Evolutionary conservation across 805 yeast genomes (phyloP), one percentile per base, ranked within the genome.

Genomic region (Candida gorgasii): DNA sequence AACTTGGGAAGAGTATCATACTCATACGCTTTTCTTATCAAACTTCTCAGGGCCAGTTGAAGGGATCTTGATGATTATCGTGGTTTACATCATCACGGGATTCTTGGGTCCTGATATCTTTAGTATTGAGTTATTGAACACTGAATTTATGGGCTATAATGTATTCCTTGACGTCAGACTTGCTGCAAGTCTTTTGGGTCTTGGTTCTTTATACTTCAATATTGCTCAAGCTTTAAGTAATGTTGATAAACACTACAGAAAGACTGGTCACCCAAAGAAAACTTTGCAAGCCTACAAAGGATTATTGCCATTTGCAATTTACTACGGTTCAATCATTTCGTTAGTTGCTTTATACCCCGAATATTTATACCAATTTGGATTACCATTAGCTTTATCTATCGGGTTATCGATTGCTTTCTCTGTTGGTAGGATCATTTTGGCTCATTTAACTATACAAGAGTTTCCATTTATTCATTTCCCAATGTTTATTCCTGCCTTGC

Each of bases 1-100:
- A 28, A 90, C 97, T 0, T 90, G 97, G 97, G 98, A 90, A 65
- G 97, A 89, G 59, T 90, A 79, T 61, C 92, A 89, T 59, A 90
- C 97, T 0, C 95, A 89, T 54, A 82, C 80, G 36, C 69, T 90
- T 39, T 90, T 75, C 61, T 69, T 90, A 40, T 80, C 92, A 26
- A 82, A 76, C 48, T 81, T 88, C 54, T 85, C 95, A 11, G 98
- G 98, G 0, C 98, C 98, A 0, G 97, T 92, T 3, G 98, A 90
- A 63, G 98, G 98, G 2, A 86, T 90, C 20, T 58, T 89, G 49
- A 72, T 84, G 65, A 69, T 88, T 40, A 62, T 78, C 16, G 60
- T 54, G 0, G 64, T 83, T 13, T 88, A 78, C 55, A 42, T 78
- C 3, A 33, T 76, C 16, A 85, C 95, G 0, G 96, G 88, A 3